Evolutionary conservation across 2,329 filamentous ascomycete genomes (phyloP), one percentile per base, ranked within the genome.

Genomic region (Verticillium tricorpus): DNA sequence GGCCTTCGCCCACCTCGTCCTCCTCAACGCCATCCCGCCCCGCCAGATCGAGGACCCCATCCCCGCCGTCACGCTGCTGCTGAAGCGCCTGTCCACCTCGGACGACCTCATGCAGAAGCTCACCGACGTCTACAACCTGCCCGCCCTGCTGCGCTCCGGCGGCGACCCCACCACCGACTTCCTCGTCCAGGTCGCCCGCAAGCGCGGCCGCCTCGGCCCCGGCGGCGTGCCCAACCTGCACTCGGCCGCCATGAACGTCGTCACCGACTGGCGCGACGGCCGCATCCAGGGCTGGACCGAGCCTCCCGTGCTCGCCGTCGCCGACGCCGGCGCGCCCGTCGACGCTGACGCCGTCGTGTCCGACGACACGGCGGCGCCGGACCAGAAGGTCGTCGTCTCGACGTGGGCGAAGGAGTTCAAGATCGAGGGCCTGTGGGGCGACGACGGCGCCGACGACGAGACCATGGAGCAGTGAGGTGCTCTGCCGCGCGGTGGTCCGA

Each of bases 241-340:
- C 67, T 88, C 90, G 60, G 94, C 95, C 8, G 95, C 94, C 65
- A 94, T 95, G 84, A 90, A 92, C 0, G 93, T 99, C 61, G 87
- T 99, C 62, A 95, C 88, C n/a, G 95, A 99, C 79, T 96, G 95
- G 92, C 86, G 95, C 68, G 94, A 98, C 73, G 94, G 93, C 31
- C 87, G 95, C 59, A 96, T 99, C 69, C 92, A 96, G 77, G 93
- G 93, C 62, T 97, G 93, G 93, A 85, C 89, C 57, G 90, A 93
- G 69, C 85, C 92, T 2, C 93, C 93, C 8, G 82, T 84, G 39
- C 76, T 92, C 63, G 78, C 85, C 19, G 83, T 89, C 56, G 81
- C 81, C n/a, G 70, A 67, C 25, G 69, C 66, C 5, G 71, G 65
- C 3, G 69, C 67, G 34, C 63, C 60, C 9, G 37, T 72, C 37